These are phyloP conservation scores for Pouteria glomerata DNA, from an alignment of 148 eudicot species.

Conservation along the genomic window DNA sequence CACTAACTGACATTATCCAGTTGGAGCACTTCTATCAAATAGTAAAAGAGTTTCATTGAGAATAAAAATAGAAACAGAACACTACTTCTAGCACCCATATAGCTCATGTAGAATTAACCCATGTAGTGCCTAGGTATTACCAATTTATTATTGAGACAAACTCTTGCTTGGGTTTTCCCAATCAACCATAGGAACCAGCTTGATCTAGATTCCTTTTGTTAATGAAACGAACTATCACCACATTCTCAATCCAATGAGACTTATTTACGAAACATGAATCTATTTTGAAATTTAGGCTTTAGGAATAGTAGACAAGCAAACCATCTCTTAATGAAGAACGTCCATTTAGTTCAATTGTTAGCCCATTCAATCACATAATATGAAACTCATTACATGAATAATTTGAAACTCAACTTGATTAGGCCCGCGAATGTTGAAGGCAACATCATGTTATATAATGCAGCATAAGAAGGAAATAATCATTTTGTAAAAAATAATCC, in stretches of 20 bases:
- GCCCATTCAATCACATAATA: constrained; percentile 2
- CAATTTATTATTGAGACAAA: too few relatives aligned
- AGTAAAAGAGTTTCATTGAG: not conserved
- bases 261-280: not conserved
- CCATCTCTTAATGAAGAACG: not conserved
- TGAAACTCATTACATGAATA: too few relatives aligned
- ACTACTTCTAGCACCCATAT: too few relatives aligned
- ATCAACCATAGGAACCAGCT: not conserved
- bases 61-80: not conserved
- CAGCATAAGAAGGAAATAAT: not conserved
- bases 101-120: too few relatives aligned
- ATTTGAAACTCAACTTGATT: not conserved
- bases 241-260: not conserved
- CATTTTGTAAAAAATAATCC: not conserved
- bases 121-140: too few relatives aligned
- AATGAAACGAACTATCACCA: not conserved
- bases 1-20: not conserved
- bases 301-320: not conserved
- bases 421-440: not conserved
- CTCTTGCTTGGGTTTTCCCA: not conserved
- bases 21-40: not conserved
- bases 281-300: not conserved
- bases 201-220: not conserved
- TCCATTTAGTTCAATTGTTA: not conserved
- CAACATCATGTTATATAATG: not conserved